Evolutionary conservation across 495 filamentous ascomycete species (phyloP), one percentile per base, ranked within the genome.

Genomic region (Pyrenopolyporus hunteri): DNA sequence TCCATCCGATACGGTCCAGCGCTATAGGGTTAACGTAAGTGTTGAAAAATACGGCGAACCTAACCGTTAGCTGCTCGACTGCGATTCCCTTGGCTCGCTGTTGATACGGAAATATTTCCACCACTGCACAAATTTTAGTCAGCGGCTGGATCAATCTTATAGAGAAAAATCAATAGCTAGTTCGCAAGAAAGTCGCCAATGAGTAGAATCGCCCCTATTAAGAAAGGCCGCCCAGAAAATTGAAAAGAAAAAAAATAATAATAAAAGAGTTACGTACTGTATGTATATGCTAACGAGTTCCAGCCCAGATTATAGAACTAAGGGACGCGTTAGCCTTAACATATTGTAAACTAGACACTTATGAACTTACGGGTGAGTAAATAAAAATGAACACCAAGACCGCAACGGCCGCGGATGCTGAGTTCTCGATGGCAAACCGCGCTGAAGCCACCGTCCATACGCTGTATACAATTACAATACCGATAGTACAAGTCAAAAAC

Each of bases 261-360:
- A 23, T 22, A 2, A 23, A 13, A 14, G 7, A 14, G 6, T 11
- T 6, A n/a, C 60, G 48, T 49, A 64, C 60, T 66, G 68, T 78
- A 79, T 67, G 81, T 84, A 62, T 84, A 86, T 0, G 80, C 80
- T 11, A 87, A 69, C 23, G 82, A 82, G 55, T 85, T 87, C 70
- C 82, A 85, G n/a, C 82, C 84, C 29, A 87, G 77, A 58, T 87
- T 87, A 57, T 87, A 87, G 35, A 82, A 74, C 11, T 70, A 62
- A 32, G 25, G 6, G n/a, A 6, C 11, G 8, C 6, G 26, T 59
- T 17, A 64, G 49, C 13, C 11, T 31, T 23, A 13, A 8, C 4
- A 22, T 31, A 1, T 13, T 6, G 11, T 11, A 10, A 5, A 20
- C 1, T 35, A 19, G 2, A 36, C 1, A 8, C 1, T n/a, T 3